Evolutionary conservation across 345 rosid genomes (phyloP), one percentile per base, ranked within the genome.

Genomic region (Cardamine resedifolia): DNA sequence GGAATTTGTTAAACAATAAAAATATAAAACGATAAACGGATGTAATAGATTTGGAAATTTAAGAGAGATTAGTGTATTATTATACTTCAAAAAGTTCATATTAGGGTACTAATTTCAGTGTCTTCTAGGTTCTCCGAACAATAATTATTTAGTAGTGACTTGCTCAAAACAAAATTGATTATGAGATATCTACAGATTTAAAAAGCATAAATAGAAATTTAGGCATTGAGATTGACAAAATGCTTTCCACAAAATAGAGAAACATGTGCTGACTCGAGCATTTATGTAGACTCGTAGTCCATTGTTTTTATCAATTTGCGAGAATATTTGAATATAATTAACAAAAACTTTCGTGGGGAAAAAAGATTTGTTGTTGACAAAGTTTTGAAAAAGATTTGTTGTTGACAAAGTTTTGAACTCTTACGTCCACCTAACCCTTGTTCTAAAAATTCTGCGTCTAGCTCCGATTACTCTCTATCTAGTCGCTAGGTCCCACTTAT

Each of bases 181-280:
- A 70, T 59, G 50, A 58, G 41, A 60, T 31, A 48, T 27, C 5
- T 64, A 31, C 19, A 43, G n/a, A n/a, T n/a, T n/a, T n/a, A n/a
- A n/a, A n/a, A n/a, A n/a, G 0, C 34, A 51, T 18, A 43, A 52
- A 41, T 26, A 53, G 50, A 53, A 53, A 21, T 63, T 11, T 28
- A 28, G 66, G 62, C 73, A 66, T 74, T 50, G 78, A 74, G 56
- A 74, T 66, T 59, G 45, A 51, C 73, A 66, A 66, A 49, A 47
- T 74, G 62, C 23, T 67, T 67, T 48, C 62, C 72, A 59, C 28
- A 50, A 66, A 38, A 74, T 74, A 50, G 60, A 58, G 71, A 77
- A 82, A 83, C 85, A 79, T 82, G 81, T 75, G 79, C 72, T 68
- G 82, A 78, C 81, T 66, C 85, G 74, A 83, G 48, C 59, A 75